Percentiles rank a stretch among this genome's conserved stretches.
Evolutionary conservation across 2,329 filamentous ascomycete genomes (phyloP).

Genomic region (Sporothrix phasma): DNA sequence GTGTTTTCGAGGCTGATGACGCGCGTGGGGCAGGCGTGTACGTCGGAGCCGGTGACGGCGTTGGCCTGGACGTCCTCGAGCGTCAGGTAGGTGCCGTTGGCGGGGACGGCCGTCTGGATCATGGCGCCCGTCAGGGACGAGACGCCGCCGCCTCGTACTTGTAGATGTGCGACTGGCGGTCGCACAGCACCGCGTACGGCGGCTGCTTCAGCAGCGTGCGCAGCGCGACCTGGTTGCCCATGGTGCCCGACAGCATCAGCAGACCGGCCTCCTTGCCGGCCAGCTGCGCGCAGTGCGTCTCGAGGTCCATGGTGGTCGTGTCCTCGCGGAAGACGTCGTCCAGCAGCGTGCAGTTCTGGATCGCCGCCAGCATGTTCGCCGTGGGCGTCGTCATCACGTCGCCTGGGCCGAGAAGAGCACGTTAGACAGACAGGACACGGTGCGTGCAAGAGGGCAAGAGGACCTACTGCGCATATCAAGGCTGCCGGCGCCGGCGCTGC

Average conservation of each 20-base stretch:
- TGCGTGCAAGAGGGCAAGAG: neutral
- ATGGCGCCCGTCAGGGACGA: constrained; percentile 57
- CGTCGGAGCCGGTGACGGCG: constrained; percentile 55
- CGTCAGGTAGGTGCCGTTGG: constrained; percentile 63
- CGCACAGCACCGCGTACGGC: constrained; percentile 70
- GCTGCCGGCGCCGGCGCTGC: constrained; percentile 26
- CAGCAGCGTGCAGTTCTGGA: constrained; percentile 61
- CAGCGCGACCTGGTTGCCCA: constrained; percentile 85
- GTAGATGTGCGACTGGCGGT: constrained; percentile 68
- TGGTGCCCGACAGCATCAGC: constrained; percentile 81
- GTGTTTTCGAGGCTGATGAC: constrained; percentile 84
- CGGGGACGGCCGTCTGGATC: constrained; percentile 54
- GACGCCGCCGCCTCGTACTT: constrained; percentile 55
- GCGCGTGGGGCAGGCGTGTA: constrained; percentile 70
- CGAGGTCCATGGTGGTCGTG: constrained; percentile 63
- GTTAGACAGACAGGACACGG: neutral
- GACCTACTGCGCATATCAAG: constrained; percentile 26
- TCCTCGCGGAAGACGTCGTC: constrained; percentile 84
- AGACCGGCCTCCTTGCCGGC: constrained; percentile 67
- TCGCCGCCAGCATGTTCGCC: constrained; percentile 68
- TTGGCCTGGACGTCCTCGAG: constrained; percentile 64
- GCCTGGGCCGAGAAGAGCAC: constrained; percentile 25
- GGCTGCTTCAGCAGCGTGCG: constrained; percentile 69
- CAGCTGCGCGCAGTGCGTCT: constrained; percentile 62
- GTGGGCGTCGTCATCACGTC: constrained; percentile 63